Conservation (phyloP, 2,329 filamentous ascomycete genomes). For the Sporothrix brasiliensis region DNA sequence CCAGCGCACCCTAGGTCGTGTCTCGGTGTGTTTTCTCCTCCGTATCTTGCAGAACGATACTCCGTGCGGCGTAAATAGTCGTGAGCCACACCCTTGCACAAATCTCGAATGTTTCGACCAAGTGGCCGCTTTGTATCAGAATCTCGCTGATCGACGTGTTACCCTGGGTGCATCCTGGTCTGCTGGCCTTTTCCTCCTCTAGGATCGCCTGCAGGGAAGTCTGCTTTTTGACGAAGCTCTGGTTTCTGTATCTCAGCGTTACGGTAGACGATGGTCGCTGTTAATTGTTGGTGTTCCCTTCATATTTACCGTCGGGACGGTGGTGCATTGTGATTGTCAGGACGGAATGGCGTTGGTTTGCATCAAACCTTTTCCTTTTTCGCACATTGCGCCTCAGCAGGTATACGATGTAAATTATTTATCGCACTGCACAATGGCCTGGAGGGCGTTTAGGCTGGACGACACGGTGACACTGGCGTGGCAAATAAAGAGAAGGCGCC, state of each 20-base stretch:
- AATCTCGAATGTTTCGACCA: slow-evolving; percentile 16
- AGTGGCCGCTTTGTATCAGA: slow-evolving; percentile 24
- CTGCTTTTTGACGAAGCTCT: not conserved
- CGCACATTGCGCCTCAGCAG: too few relatives aligned
- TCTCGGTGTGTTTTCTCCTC: not conserved
- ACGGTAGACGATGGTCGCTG: not conserved
- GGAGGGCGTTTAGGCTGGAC: slow-evolving; percentile 16
- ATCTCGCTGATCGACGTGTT: slow-evolving; percentile 14
- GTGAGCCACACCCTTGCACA: not conserved
- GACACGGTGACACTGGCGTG: not conserved
- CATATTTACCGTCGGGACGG: not conserved
- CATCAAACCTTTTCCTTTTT: too few relatives aligned
- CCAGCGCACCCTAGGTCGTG: not conserved
- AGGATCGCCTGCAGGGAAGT: slow-evolving; percentile 9
- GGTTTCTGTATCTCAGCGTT: not conserved
- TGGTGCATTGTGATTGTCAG: not conserved
- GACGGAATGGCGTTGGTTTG: too few relatives aligned
- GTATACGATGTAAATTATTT: not conserved
- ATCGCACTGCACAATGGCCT: slow-evolving; percentile 5
- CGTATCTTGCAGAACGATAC: not conserved
- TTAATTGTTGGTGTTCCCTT: too few relatives aligned
- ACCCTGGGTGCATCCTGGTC: slow-evolving; percentile 4
- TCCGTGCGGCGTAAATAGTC: not conserved
- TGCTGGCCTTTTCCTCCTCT: not conserved
- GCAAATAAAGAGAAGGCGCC: not conserved